Conservation (phyloP, 768 basidiomycete species). For the Tylopilus sp. region DNA sequence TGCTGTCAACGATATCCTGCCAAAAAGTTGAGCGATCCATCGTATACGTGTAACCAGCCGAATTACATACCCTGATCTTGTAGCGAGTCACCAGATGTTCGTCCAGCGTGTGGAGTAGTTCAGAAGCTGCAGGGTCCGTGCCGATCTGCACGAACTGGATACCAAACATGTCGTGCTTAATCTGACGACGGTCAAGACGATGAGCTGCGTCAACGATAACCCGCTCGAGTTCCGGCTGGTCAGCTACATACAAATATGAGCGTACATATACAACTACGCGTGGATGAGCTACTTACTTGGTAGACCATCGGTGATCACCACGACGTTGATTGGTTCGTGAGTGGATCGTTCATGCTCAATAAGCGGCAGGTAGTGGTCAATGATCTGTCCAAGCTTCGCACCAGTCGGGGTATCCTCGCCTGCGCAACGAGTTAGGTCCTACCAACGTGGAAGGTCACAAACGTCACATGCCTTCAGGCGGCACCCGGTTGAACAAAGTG, state of each 20-base stretch:
- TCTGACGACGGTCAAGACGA: conserved; percentile 35
- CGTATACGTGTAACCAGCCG: neutral
- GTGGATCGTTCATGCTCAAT: conserved; percentile 26
- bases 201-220: conserved; percentile 37
- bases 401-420: conserved; percentile 39
- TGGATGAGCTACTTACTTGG: conserved; percentile 32
- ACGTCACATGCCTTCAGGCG: conserved; percentile 20
- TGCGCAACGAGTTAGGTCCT: neutral
- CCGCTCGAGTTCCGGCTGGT: conserved; percentile 23
- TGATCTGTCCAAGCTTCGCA: conserved; percentile 34
- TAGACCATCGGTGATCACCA: conserved; percentile 40
- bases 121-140: conserved; percentile 33
- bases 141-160: conserved; percentile 49
- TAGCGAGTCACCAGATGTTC: conserved; percentile 33
- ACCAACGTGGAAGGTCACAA: neutral
- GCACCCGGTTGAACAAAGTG: conserved; percentile 24
- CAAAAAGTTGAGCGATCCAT: neutral
- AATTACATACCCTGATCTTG: conserved; percentile 28
- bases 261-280: neutral
- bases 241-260: conserved; percentile 20
- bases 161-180: conserved; percentile 39
- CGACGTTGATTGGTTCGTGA: conserved; percentile 35
- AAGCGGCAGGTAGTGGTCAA: conserved; percentile 35
- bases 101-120: conserved; percentile 39
- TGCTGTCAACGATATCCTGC: conserved; percentile 48